Evolutionary conservation across 495 filamentous ascomycete genomes (phyloP), one percentile per base, ranked within the genome.

Genomic region (Talaromyces stipitatus): DNA sequence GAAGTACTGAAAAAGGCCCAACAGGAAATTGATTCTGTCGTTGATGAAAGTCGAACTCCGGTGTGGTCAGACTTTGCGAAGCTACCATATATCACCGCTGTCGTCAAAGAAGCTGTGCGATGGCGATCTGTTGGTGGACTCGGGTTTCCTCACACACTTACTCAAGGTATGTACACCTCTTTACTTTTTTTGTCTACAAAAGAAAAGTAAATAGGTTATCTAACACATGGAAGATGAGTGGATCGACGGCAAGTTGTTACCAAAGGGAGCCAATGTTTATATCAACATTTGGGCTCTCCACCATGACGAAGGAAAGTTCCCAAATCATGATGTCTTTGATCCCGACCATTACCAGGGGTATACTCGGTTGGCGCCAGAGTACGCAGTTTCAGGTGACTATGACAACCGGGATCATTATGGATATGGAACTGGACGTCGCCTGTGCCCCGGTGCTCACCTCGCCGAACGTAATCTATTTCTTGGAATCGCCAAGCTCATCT

Each of bases 241-340:
- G 10, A 83, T 81, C 32, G 66, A 80, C 1, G 78, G 76, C 5
- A 79, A 79, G 46, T 69, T 75, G 61, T 81, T 85, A 48, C 81
- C 82, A 0, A 58, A 62, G 45, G 56, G 52, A 2, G 41, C 60
- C 2, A 51, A 56, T 26, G 58, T 79, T 1, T 54, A 75, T 24
- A 61, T 64, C 58, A 77, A 78, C 51, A 62, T 66, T 8, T 73
- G 68, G 64, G 53, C 59, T 12, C 68, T 80, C 38, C 66, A 78
- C 58, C 63, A 64, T 50, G 71, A 78, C 55, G 66, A 69, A 2
- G 46, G 57, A n/a, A 62, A 66, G 47, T 68, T 72, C 58, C 62
- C 63, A 0, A 64, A 74, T 11, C 76, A 74, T 2, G 24, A 60
- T 10, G 22, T 32, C 1, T 79, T 79, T 57, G 38, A 41, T 0